Conservation (phyloP, 2,329 filamentous ascomycete genomes). For the Hymenoscyphus repandus region DNA sequence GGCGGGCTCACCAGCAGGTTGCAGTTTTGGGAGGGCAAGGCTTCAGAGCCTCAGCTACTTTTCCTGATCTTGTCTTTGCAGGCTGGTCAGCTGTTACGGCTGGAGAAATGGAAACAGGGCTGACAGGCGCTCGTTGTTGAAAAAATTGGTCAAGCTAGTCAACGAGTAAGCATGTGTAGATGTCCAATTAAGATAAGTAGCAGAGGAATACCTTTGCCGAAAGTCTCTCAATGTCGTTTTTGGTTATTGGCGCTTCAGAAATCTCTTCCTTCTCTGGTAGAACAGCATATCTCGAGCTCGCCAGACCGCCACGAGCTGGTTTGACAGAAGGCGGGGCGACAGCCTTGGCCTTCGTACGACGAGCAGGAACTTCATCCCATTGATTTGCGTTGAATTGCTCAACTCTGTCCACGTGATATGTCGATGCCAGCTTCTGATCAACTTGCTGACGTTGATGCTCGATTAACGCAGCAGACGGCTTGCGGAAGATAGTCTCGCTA, state of each 20-base stretch:
- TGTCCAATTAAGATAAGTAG: not conserved
- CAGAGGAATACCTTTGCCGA: not conserved
- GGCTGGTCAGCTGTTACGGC: not conserved
- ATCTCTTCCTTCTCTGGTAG: constrained; percentile 11
- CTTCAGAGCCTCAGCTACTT: constrained; percentile 6
- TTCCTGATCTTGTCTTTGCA: too few species aligned
- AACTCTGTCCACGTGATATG: constrained; percentile 10
- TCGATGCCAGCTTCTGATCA: not conserved
- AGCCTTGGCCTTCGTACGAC: not conserved
- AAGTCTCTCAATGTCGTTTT: constrained; percentile 8
- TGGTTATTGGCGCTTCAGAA: constrained; percentile 5
- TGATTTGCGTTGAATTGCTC: constrained; percentile 19
- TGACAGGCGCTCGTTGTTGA: not conserved
- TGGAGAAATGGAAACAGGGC: not conserved
- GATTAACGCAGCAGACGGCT: not conserved
- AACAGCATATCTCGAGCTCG: constrained; percentile 13
- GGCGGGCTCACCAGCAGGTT: constrained; percentile 20
- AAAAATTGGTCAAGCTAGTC: not conserved
- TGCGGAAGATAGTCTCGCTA: constrained; percentile 15
- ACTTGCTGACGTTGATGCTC: constrained; percentile 9
- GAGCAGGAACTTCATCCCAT: constrained; percentile 21
- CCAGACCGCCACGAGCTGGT: constrained; percentile 12
- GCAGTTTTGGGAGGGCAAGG: constrained; percentile 15
- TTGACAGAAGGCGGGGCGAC: constrained; percentile 1
- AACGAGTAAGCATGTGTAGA: not conserved